Base-by-base conservation (phyloP, 1,139 yeast genomes). In the Sporopachydermia cereana region DNA sequence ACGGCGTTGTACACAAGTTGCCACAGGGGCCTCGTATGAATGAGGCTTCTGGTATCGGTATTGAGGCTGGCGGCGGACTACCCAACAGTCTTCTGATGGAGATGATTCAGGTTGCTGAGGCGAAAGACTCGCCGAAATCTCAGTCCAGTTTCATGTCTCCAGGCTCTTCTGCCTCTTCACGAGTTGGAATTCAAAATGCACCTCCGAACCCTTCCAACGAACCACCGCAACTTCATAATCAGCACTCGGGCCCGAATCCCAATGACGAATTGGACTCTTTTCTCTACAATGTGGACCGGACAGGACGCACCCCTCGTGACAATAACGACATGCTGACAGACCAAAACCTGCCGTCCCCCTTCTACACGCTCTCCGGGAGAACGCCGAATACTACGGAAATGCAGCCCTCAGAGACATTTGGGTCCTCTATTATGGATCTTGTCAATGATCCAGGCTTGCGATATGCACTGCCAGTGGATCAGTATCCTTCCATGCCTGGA, bases 391-490 rank as follows among this genome's bases (percentile, higher is more conserved):
- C 39, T 7, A 34, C 39, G 5, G 39, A 34, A 12, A 16, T 34
- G 22, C 39, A 34, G n/a, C 9, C 9, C n/a, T 34, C 39, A 21
- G 39, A 34, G 17, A 20, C 39, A 12, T 34, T 34, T 20, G 39
- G 39, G n/a, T 34, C 39, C 5, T 34, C 39, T 16, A 34, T 34
- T 12, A 34, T 34, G 39, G 39, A 34, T 34, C 17, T 34, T 12
- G 39, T 34, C 12, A 34, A 34, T n/a, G 39, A 34, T 20, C n/a
- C 39, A 12, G 39, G 39, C 5, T 20, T 34, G 17, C 39, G 39
- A 20, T 34, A 34, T 20, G 39, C 39, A 34, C n/a, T 20, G 9
- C 39, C 39, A 34, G 39, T 34, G 17, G 39, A 34, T 34, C 39
- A 34, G 22, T 34, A 34, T 20, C 9, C 22, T 16, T 34, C 39